Conservation (phyloP, 2,329 filamentous ascomycete genomes). For the Monilinia fructicola region DNA sequence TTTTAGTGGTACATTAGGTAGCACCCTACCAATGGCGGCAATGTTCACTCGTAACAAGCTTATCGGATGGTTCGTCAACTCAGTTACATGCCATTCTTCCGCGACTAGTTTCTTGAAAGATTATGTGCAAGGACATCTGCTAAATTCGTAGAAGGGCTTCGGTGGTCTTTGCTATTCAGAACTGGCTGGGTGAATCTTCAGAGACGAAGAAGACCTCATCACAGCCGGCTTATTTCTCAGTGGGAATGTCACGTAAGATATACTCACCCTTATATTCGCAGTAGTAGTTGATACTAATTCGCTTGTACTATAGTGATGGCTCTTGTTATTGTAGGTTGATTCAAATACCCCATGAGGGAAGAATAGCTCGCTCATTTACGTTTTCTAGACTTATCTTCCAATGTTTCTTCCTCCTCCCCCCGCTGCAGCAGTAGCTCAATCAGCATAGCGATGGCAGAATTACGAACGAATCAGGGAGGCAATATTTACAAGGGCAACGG, state of each 20-base stretch:
- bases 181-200: slow-evolving; percentile 74
- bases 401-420: slow-evolving; percentile 60
- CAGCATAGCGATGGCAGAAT: slow-evolving; percentile 24
- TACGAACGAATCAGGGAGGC: background rate
- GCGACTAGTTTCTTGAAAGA: background rate
- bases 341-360: background rate
- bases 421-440: slow-evolving; percentile 49
- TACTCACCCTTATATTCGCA: background rate
- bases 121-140: slow-evolving; percentile 6
- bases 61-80: slow-evolving; percentile 57
- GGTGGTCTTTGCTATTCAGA: slow-evolving; percentile 72
- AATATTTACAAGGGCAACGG: background rate
- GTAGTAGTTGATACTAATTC: slow-evolving; percentile 3
- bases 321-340: slow-evolving; percentile 45
- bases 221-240: slow-evolving; percentile 72
- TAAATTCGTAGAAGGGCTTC: slow-evolving; percentile 56
- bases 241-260: slow-evolving; percentile 70
- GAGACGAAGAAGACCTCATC: slow-evolving; percentile 61
- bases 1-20: slow-evolving; percentile 68
- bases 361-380: background rate
- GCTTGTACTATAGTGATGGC: slow-evolving; percentile 37
- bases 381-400: slow-evolving; percentile 57
- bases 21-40: slow-evolving; percentile 90
- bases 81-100: background rate
- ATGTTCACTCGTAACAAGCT: slow-evolving; percentile 92